Evolutionary conservation across 2,329 filamentous ascomycete genomes (phyloP), one percentile per base, ranked within the genome.

Genomic region (Pyrenochaeta sp.): DNA sequence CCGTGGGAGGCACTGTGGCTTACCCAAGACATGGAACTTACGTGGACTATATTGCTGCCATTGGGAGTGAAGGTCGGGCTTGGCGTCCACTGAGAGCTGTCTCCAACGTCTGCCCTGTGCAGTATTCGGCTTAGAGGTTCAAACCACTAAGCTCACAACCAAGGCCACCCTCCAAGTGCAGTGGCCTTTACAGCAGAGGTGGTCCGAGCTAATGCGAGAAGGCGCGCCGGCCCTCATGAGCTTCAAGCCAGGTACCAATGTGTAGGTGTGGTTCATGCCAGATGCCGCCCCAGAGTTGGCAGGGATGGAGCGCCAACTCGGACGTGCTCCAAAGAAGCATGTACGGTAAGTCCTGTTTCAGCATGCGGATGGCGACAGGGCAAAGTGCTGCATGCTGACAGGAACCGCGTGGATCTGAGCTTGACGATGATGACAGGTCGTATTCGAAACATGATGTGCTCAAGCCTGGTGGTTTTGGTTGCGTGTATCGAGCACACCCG

Each of bases 301-400:
- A 45, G 46, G 49, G 49, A 33, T 49, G 36, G 47, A 54, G 58
- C 58, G 61, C 62, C 55, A 56, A 55, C 41, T 39, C 50, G 56
- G 59, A 60, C 51, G 59, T 58, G 63, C 48, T 61, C 53, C 27
- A 51, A 57, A 45, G 51, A 56, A 66, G 61, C 54, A 63, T 50
- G 49, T 51, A 44, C 36, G 51, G 66, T 68, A 60, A 64, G 67
- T 60, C 54, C 61, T 51, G 66, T 72, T 72, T 70, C 64, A 68
- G 64, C 52, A 49, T 60, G 58, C 46, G 45, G 32, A 52, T 48
- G 57, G 55, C 35, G 58, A 57, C 67, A 69, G 60, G 68, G 66
- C 59, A 44, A 52, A 56, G 56, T 60, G 52, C 59, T 68, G 67
- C 66, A 68, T 58, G 68, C 65, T 72, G 63, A 70, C 65, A 60